Base-by-base conservation (phyloP, 2,329 filamentous ascomycete species). In the Fusarium clavum region DNA sequence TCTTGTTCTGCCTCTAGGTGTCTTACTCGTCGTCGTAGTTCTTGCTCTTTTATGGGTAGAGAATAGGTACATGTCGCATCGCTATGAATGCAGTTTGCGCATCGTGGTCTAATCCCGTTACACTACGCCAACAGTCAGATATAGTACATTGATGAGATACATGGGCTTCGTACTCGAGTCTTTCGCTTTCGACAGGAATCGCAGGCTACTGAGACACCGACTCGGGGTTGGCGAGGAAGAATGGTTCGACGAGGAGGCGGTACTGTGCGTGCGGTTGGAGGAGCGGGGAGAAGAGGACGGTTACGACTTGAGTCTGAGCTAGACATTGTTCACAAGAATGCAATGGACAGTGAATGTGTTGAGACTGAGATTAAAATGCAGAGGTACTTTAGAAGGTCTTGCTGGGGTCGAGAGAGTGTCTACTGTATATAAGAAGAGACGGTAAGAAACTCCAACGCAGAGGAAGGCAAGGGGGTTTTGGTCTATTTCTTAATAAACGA, bases 161-260 rank as follows among this genome's bases (percentile, higher is more conserved):
- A 10, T 11, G 3, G 2, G 3, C 10, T 8, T 20, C 16, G 5
- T 18, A 63, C 63, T 9, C 64, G 32, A 5, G 13, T 24, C 6
- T 64, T 68, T 9, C 64, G 44, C 9, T 22, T 68, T 14, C 52
- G 38, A 7, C 64, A 68, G 16, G 6, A 46, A 3, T 68, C 63
- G 9, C 64, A 67, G 1, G 64, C 64, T 7, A 46, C 1, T 3
- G 52, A 51, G 16, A 68, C 64, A 2, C 64, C 57, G 0, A 44
- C 20, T 29, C 58, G 55, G 9, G 47, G n/a, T 5, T 44, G 44
- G 0, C 47, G 64, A 2, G 14, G 52, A n/a, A 58, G 13, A 13
- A 38, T 0, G 1, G 6, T 2, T 2, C 18, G 58, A 11, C 27
- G 20, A 29, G 4, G 7, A 8, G 6, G 1, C 24, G 9, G 12